Conservation (phyloP, 2,329 filamentous ascomycete genomes). For the Exserohilum turcica region DNA sequence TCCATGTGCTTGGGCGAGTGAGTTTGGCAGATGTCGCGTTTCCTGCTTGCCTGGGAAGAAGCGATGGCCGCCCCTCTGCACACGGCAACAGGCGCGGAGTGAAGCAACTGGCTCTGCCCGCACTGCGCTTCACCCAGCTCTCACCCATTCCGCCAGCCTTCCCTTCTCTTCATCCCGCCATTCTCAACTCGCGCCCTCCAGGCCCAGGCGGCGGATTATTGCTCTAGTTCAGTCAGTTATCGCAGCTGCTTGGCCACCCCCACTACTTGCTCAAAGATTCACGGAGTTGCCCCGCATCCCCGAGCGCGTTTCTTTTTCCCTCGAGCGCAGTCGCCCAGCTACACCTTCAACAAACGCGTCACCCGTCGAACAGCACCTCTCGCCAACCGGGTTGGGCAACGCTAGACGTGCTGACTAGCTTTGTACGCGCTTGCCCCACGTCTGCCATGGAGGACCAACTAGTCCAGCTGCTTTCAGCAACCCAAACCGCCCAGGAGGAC, state of each 20-base stretch:
- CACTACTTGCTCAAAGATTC: conserved; percentile 16
- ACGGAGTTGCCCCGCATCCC: conserved; percentile 35
- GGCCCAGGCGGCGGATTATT: neutral
- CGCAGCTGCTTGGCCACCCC: conserved; percentile 16
- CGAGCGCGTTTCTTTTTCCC: conserved; percentile 29
- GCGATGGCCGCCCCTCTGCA: conserved; percentile 1
- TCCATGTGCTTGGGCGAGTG: neutral
- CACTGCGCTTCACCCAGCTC: neutral
- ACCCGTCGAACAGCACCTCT: conserved; percentile 11
- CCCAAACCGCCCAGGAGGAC: conserved; percentile 75
- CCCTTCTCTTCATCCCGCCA: neutral
- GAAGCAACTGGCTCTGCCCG: conserved; percentile 1
- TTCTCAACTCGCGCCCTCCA: neutral
- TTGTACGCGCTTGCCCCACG: conserved; percentile 32
- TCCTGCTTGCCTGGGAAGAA: conserved; percentile 7
- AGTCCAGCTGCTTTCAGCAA: conserved; percentile 83
- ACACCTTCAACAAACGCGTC: conserved; percentile 32
- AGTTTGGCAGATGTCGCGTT: conserved; percentile 3
- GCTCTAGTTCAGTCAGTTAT: neutral
- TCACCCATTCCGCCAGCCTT: neutral
- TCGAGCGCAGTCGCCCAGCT: conserved; percentile 19
- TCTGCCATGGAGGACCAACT: conserved; percentile 85
- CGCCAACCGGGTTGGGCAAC: conserved; percentile 25
- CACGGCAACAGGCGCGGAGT: neutral
- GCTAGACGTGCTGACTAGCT: conserved; percentile 38